These are phyloP conservation scores for Blastobotrys persicus DNA, from an alignment of 1,139 yeast species.

Conservation along the genomic window DNA sequence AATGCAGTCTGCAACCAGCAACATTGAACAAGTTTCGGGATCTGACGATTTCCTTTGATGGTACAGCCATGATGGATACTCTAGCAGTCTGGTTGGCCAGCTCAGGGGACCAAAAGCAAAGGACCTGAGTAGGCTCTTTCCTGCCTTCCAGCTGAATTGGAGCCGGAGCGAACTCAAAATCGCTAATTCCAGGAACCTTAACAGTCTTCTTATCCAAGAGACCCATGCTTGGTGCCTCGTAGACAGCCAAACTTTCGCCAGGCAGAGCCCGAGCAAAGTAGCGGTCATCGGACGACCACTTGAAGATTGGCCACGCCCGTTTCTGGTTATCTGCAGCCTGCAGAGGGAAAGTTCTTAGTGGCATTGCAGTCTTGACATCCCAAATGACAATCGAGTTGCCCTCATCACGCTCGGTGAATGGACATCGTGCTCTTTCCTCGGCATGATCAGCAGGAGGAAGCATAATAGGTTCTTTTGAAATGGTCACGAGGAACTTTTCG, in stretches of 20 bases:
- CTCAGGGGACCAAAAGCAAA: slow-evolving; percentile 98
- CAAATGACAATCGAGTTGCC: slow-evolving; percentile 95
- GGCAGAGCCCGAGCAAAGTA: slow-evolving; percentile 96
- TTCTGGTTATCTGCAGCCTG: slow-evolving; percentile 49
- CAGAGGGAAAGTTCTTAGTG: slow-evolving; percentile 79
- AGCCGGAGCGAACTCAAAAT: slow-evolving; percentile 95
- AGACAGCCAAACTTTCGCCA: slow-evolving; percentile 79
- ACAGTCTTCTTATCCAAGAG: slow-evolving; percentile 84
- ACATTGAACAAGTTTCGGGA: slow-evolving; percentile 95
- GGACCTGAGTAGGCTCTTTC: slow-evolving; percentile 37
- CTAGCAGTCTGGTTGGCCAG: slow-evolving; percentile 89
- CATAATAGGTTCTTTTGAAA: slow-evolving; percentile 80
- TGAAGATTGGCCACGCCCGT: slow-evolving; percentile 95
- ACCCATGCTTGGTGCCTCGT: slow-evolving; percentile 67
- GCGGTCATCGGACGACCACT: slow-evolving; percentile 93
- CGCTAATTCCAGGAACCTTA: slow-evolving; percentile 81
- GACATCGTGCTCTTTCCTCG: slow-evolving; percentile 55
- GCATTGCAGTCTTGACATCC: slow-evolving; percentile 83
- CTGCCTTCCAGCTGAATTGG: slow-evolving; percentile 63
- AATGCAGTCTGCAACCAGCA: slow-evolving; percentile 83
- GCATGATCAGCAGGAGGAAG: slow-evolving; percentile 66
- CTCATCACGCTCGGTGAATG: slow-evolving; percentile 83
- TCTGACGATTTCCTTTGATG: slow-evolving; percentile 78
- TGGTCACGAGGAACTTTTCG: slow-evolving; percentile 86
- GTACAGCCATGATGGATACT: slow-evolving; percentile 87